Conservation (phyloP, 2,329 filamentous ascomycete genomes). For the Colletotrichum orbiculare region DNA sequence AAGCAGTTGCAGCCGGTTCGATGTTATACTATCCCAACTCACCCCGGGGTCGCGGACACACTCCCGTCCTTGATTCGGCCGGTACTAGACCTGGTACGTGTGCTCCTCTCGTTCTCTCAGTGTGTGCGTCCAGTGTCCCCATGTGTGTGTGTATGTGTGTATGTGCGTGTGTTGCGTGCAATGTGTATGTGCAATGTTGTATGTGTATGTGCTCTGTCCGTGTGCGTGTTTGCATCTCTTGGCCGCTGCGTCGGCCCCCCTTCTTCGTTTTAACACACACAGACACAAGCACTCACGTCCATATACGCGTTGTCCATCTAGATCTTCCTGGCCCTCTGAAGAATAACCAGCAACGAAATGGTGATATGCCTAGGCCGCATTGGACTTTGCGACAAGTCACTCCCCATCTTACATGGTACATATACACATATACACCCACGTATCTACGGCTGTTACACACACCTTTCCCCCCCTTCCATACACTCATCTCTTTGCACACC, state of each 20-base stretch:
- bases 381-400: slow-evolving; percentile 19
- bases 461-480: background rate
- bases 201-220: background rate
- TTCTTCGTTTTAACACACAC: slow-evolving; percentile 2
- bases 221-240: slow-evolving; percentile 15
- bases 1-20: slow-evolving; percentile 31
- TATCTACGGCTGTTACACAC: background rate
- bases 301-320: background rate
- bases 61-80: slow-evolving; percentile 12
- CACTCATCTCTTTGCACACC: background rate
- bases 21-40: slow-evolving; percentile 27
- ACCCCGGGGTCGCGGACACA: slow-evolving; percentile 2
- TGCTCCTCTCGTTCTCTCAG: background rate
- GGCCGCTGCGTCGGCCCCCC: background rate
- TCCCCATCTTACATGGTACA: background rate
- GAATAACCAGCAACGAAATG: slow-evolving; percentile 3
- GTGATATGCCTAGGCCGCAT: background rate
- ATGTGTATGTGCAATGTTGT: background rate
- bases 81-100: background rate
- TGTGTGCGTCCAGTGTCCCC: background rate
- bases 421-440: background rate
- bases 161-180: background rate
- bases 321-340: background rate
- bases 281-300: background rate
- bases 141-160: background rate